Percentiles rank a stretch among this genome's conserved stretches.
These are phyloP conservation scores for Chlamydomonas sp. DNA, from an alignment of 139 green algal genomes.

Conservation along the genomic window DNA sequence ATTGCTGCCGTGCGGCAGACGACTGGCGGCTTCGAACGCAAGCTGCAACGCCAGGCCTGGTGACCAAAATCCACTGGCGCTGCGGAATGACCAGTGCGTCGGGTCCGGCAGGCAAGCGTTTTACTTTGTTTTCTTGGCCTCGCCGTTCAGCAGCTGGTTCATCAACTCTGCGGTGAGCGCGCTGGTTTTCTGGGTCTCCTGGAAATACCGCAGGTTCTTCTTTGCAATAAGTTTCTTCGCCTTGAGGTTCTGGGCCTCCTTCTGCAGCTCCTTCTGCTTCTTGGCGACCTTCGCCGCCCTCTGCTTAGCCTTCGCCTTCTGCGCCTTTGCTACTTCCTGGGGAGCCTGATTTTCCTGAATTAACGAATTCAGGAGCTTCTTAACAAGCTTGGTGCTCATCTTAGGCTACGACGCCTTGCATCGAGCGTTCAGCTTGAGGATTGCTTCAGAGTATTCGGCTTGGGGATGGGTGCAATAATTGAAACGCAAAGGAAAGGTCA, in stretches of 20 bases:
- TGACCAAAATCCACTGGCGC: too few species aligned
- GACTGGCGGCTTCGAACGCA: too few species aligned
- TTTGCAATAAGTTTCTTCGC: conserved; percentile 7
- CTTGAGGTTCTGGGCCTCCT: conserved; percentile 24
- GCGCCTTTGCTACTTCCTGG: neutral
- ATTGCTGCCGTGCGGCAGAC: too few species aligned
- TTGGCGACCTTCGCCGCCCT: conserved; percentile 24
- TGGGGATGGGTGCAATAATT: too few species aligned
- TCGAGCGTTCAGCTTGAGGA: too few species aligned
- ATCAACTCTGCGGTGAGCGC: conserved; percentile 46
- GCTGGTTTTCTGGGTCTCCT: conserved; percentile 32
- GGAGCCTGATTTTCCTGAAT: neutral
- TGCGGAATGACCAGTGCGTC: neutral
- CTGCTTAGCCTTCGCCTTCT: conserved; percentile 12
- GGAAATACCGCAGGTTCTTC: conserved; percentile 68
- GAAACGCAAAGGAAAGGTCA: too few species aligned
- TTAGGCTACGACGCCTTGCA: neutral
- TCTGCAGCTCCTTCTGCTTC: conserved; percentile 51
- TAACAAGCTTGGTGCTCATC: conserved; percentile 60
- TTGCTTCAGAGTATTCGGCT: too few species aligned
- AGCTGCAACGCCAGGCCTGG: too few species aligned
- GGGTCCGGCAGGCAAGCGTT: neutral
- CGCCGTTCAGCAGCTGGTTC: conserved; percentile 29
- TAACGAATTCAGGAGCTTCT: conserved; percentile 52
- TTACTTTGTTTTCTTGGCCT: conserved; percentile 9